Base-by-base conservation (phyloP, 2,329 filamentous ascomycete genomes). In the Aspergillus sp. region DNA sequence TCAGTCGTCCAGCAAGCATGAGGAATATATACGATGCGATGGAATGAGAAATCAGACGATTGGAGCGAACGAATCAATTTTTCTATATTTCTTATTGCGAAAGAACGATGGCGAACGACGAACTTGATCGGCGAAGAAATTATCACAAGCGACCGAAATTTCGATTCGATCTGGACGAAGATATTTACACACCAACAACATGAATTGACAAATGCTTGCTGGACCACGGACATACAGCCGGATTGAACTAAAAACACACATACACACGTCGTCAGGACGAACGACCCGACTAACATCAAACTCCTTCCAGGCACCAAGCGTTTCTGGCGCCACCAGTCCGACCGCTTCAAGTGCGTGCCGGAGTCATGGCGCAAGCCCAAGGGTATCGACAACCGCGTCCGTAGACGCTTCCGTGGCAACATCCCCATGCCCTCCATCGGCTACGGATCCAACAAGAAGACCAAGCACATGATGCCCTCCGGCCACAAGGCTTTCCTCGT, bases 401-500 rank as follows among this genome's bases (percentile, higher is more conserved):
- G 95, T 81, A 89, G 95, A 87, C 91, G 95, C 73, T 99, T 99
- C 88, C 92, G 91, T 84, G 92, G 95, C 78, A 91, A 91, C 84
- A 90, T 90, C 82, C 88, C 89, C 78, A 98, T 99, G 94, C 95
- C 95, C 84, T 96, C 92, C 87, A 99, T 99, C 81, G 95, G 95
- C 78, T 99, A 93, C 81, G 93, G 95, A 74, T 95, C 91, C 84
- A 98, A 98, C 91, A 96, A 92, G 89, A 98, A 98, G 89, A 99
- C 95, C 80, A 89, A 91, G 79, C 94, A 96, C 88, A 89, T 98
- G 89, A 96, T 92, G 87, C 95, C 95, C 80, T 97, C 92, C 76
- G 95, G 95, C 84, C 94, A 98, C 91, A 98, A 97, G 89, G 91
- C 94, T 71, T 99, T 99, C 91, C 89, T 98, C 79, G 95, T 99